Conservation (phyloP, 208 protist genomes). For the Leishmania arabica region DNA sequence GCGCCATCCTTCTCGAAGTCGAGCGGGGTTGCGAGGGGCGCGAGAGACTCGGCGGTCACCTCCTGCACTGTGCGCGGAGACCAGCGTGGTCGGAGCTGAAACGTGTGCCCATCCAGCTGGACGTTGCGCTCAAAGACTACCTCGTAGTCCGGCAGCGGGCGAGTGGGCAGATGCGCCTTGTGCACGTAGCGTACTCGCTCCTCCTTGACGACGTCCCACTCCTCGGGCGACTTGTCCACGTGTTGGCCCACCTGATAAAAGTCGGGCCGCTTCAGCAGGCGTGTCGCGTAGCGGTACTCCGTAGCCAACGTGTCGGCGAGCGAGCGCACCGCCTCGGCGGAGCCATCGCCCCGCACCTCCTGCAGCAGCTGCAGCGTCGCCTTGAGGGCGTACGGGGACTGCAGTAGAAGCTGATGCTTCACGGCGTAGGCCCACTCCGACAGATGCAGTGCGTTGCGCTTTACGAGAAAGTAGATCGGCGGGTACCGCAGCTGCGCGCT, state of each 20-base stretch:
- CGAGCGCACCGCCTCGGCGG: conserved; percentile 54
- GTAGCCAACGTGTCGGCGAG: conserved; percentile 72
- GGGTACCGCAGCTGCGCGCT: conserved; percentile 62
- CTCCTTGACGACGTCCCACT: conserved; percentile 66
- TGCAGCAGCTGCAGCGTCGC: conserved; percentile 71
- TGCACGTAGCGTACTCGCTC: conserved; percentile 66
- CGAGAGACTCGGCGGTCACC: conserved; percentile 47
- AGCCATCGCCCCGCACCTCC: conserved; percentile 83
- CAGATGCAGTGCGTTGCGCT: conserved; percentile 76
- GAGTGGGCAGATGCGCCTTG: conserved; percentile 58
- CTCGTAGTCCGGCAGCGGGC: conserved; percentile 78
- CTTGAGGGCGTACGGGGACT: conserved; percentile 86
- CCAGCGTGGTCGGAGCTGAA: conserved; percentile 84
- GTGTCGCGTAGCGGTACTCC: conserved; percentile 77
- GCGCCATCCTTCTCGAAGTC: conserved; percentile 66
- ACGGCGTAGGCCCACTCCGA: conserved; percentile 92
- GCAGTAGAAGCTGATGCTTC: conserved; percentile 87
- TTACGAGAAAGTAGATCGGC: conserved; percentile 89
- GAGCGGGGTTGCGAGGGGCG: conserved; percentile 47
- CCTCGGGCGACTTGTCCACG: conserved; percentile 62
- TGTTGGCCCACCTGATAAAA: conserved; percentile 85
- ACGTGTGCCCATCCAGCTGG: conserved; percentile 75
- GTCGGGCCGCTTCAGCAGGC: conserved; percentile 72
- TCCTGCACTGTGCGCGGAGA: conserved; percentile 78
- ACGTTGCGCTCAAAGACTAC: conserved; percentile 87